A percentile compares a stretch with the other conserved stretches of the same genome.
These are phyloP conservation scores for Chlorophyllum brunneum DNA, from an alignment of 768 basidiomycete genomes.

Conservation along the genomic window DNA sequence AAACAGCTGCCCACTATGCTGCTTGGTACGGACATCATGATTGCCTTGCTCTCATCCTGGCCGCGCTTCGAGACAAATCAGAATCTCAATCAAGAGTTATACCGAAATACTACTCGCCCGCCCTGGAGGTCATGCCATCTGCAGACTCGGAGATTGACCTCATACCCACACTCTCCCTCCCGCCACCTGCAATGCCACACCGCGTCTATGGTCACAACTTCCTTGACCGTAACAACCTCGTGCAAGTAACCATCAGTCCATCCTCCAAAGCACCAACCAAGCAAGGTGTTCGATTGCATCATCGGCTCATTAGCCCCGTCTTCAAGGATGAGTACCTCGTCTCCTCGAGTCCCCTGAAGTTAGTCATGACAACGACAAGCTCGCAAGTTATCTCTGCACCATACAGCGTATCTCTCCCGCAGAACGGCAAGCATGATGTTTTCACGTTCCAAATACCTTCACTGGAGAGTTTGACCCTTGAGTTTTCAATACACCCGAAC, in stretches of 20 bases:
- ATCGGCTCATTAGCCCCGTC: constrained; percentile 67
- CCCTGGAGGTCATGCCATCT: constrained; percentile 29
- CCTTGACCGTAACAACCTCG: constrained; percentile 79
- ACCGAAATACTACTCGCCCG: constrained; percentile 34
- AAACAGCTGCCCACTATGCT: constrained; percentile 87
- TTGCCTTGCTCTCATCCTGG: constrained; percentile 61
- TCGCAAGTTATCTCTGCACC: constrained; percentile 83
- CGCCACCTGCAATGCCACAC: constrained; percentile 98
- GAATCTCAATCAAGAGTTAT: constrained; percentile 18
- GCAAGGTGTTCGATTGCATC: constrained; percentile 62
- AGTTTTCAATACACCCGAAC: constrained; percentile 95
- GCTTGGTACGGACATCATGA: constrained; percentile 90
- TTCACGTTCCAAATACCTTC: constrained; percentile 86
- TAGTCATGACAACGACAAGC: constrained; percentile 85
- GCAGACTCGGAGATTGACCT: constrained; percentile 77
- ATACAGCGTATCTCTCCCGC: constrained; percentile 85
- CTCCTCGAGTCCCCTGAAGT: constrained; percentile 81
- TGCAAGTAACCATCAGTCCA: constrained; percentile 83
- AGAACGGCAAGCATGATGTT: constrained; percentile 62
- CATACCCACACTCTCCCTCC: constrained; percentile 92
- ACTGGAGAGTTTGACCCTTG: constrained; percentile 69
- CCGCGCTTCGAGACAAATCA: constrained; percentile 32
- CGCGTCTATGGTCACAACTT: constrained; percentile 97
- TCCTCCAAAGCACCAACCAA: constrained; percentile 37
- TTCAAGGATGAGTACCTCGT: constrained; percentile 64